Evolutionary conservation across 495 filamentous ascomycete species (phyloP).

Genomic region (Gamarada debralockiae): DNA sequence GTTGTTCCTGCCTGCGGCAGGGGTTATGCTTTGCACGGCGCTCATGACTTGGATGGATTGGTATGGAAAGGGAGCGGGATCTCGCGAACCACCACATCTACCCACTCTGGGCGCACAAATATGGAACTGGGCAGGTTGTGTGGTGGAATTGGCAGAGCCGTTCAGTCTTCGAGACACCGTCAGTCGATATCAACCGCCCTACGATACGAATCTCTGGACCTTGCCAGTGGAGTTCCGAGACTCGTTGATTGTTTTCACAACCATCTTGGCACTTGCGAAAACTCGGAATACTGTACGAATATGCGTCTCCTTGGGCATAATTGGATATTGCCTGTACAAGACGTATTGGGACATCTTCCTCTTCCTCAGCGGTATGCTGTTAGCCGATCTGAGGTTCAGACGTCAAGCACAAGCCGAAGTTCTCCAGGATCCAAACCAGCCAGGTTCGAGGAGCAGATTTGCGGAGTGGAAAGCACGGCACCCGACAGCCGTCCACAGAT

Average conservation of each 20-base stretch:
- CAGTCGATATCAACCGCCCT: background rate
- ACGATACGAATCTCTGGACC: constrained; percentile 67
- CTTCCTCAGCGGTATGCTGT: constrained; percentile 53
- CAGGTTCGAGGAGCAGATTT: background rate
- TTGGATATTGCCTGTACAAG: constrained; percentile 50
- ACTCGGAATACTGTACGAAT: constrained; percentile 40
- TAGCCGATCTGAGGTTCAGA: constrained; percentile 47
- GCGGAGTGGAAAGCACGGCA: background rate
- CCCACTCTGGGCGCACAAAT: background rate
- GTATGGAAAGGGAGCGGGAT: background rate
- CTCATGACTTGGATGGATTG: background rate
- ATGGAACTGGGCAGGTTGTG: background rate
- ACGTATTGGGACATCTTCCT: constrained; percentile 36
- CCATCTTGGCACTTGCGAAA: constrained; percentile 50
- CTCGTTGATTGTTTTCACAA: constrained; percentile 60
- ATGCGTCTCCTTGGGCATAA: constrained; percentile 35
- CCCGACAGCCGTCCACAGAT: background rate
- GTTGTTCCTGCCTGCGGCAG: constrained; percentile 48
- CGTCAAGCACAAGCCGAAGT: background rate
- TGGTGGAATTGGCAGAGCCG: background rate
- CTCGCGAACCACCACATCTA: background rate
- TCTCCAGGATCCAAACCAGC: background rate
- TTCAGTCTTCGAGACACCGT: too few species aligned
- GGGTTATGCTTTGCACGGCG: constrained; percentile 5
- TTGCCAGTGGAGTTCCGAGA: constrained; percentile 65